Evolutionary conservation across 2,329 filamentous ascomycete species (phyloP).

Genomic region (Periconia macrospinosa): DNA sequence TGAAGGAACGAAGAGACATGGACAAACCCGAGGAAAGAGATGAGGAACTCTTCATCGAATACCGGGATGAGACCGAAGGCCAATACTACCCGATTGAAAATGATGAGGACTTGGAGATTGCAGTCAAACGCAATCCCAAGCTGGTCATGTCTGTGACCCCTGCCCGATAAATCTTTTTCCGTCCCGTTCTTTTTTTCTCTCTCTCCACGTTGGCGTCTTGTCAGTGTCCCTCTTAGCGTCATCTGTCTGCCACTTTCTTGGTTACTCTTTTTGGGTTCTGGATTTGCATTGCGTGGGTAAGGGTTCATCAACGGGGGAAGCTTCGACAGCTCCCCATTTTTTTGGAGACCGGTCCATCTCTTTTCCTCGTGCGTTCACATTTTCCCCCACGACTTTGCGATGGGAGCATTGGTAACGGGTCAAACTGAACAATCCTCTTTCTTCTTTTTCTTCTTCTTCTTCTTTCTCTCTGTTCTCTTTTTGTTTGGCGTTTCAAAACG

Average conservation of each 20-base stretch:
- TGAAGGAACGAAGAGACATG: slow-evolving; percentile 81
- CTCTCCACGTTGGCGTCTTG: not conserved
- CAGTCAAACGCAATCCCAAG: slow-evolving; percentile 83
- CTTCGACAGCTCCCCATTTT: not conserved
- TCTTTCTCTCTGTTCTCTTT: not conserved
- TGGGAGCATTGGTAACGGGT: not conserved
- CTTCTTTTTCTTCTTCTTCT: not conserved
- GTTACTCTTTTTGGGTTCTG: not conserved
- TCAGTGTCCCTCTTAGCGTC: not conserved
- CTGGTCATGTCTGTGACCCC: slow-evolving; percentile 63
- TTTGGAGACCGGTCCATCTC: not conserved
- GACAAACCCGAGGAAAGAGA: slow-evolving; percentile 51
- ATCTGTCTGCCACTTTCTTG: no score
- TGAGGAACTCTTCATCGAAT: slow-evolving; percentile 77
- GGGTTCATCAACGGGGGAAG: not conserved
- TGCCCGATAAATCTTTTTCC: slow-evolving; percentile 13
- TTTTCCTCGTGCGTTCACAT: not conserved
- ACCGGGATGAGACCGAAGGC: slow-evolving; percentile 80
- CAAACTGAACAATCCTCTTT: not conserved
- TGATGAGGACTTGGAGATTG: slow-evolving; percentile 78
- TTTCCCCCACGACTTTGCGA: not conserved
- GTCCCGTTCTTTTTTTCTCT: not conserved
- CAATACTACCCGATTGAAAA: slow-evolving; percentile 74
- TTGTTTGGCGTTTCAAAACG: not conserved
- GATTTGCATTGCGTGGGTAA: not conserved